Evolutionary conservation across 1,284 basidiomycete genomes (phyloP).

Genomic region (Caloboletus inedulis): DNA sequence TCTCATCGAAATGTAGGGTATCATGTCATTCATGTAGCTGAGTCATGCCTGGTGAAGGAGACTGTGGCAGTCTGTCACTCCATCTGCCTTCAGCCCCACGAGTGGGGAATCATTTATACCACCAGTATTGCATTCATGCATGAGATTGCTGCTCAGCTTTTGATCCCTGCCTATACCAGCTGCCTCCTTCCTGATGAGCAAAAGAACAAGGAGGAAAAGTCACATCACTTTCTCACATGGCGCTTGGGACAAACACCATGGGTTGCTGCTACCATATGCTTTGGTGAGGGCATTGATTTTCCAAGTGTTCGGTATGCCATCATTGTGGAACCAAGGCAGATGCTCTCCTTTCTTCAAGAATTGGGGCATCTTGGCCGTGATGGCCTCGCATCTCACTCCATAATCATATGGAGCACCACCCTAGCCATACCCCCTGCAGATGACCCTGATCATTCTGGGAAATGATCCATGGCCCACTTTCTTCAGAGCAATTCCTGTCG

Average conservation of each 20-base stretch:
- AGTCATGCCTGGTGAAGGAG: background rate
- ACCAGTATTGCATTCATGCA: background rate
- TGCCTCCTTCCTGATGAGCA: background rate
- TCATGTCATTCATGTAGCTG: rapidly evolving
- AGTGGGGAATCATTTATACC: background rate
- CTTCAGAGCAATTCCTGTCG: background rate
- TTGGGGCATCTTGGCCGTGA: background rate
- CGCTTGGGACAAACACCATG: background rate
- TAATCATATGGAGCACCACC: background rate
- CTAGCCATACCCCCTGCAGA: background rate
- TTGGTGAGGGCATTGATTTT: background rate
- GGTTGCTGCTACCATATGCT: background rate
- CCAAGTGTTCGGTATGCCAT: background rate
- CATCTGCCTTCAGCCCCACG: background rate
- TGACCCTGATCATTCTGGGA: background rate
- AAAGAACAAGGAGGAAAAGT: background rate
- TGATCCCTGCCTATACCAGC: background rate
- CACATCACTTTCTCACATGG: background rate
- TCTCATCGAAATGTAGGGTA: background rate
- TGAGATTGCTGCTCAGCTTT: background rate
- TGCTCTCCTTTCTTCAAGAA: background rate
- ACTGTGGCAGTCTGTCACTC: background rate
- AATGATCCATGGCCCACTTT: background rate
- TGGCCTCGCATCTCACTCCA: background rate
- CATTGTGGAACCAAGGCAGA: background rate